Base-by-base conservation (phyloP, 2,329 filamentous ascomycete genomes). In the Colletotrichum ledebouriae region DNA sequence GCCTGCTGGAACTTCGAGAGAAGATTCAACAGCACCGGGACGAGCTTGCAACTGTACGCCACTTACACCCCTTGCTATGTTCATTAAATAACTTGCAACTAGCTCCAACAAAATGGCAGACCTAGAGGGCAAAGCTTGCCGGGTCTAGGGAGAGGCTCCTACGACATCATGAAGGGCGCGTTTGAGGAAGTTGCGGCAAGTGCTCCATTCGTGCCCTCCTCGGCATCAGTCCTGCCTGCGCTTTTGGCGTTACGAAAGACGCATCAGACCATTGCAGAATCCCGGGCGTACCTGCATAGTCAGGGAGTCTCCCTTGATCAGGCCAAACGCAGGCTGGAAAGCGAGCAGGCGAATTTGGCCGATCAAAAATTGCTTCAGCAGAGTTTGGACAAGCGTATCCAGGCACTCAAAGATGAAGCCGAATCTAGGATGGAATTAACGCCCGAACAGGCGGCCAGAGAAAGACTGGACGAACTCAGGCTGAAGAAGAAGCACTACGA, bases 191-290 rank as follows among this genome's bases (percentile, higher is more conserved):
- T 94, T 53, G 85, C 88, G 12, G 81, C 86, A 49, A 83, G 85
- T 13, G 85, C 89, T 59, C 90, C 91, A 9, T 88, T 89, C 72
- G 80, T 95, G 22, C 92, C 93, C 3, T 83, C 85, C 25, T 81
- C 87, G 10, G 87, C 86, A 57, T 95, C 93, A 20, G 83, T 90
- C 6, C 78, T 96, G 6, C 92, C 92, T 3, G 88, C 90, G 6
- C 82, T 97, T 4, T 76, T 96, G 46, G 92, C 93, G 6, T 79
- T 94, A 61, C 89, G 91, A 59, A 89, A 87, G 73, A 89, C 90
- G 3, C 85, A 90, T 66, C 83, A 86, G 64, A 89, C 89, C 15
- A 86, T 92, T 56, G 78, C 84, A 67, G 89, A 93, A 72, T 91
- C 89, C 17, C 89, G 87, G 71, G 79, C 82, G 20, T 89, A 89